These are phyloP conservation scores for Cinnamomum micranthum DNA, from an alignment of 164 flowering plant genomes.

Conservation along the genomic window DNA sequence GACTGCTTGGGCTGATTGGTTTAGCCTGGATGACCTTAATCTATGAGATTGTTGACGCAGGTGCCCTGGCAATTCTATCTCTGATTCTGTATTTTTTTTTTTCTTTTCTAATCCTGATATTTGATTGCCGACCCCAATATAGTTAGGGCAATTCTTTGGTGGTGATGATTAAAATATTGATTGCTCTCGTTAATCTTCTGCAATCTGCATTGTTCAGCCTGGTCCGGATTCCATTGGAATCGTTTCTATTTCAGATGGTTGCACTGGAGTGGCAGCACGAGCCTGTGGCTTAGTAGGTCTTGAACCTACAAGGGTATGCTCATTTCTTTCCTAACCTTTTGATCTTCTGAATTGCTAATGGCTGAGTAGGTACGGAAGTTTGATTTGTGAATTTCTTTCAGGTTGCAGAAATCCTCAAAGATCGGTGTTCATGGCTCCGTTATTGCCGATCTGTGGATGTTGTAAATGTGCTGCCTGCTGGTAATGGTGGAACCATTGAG, in stretches of 20 bases:
- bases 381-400: slow-evolving; percentile 23
- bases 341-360: background rate
- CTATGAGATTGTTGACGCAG: no score
- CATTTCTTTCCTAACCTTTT: background rate
- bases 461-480: slow-evolving; percentile 78
- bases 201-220: slow-evolving; percentile 49
- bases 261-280: slow-evolving; percentile 95
- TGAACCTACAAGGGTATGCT: slow-evolving; percentile 80
- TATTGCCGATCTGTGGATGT: slow-evolving; percentile 95
- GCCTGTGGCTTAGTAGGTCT: slow-evolving; percentile 95
- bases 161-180: no score
- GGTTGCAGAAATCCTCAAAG: slow-evolving; percentile 98
- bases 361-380: background rate
- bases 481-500: slow-evolving; percentile 98
- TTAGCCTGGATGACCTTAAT: no score
- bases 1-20: no score
- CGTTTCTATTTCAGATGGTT: slow-evolving; percentile 96
- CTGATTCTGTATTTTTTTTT: background rate
- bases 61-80: background rate
- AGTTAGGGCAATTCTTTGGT: no score
- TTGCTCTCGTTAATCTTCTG: background rate
- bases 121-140: background rate
- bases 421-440: slow-evolving; percentile 91
- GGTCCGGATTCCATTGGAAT: slow-evolving; percentile 99
- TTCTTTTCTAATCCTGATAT: background rate